phyloP scores from a whole-genome alignment of 805 yeast species.

The Isabelozyma rhagii region DNA sequence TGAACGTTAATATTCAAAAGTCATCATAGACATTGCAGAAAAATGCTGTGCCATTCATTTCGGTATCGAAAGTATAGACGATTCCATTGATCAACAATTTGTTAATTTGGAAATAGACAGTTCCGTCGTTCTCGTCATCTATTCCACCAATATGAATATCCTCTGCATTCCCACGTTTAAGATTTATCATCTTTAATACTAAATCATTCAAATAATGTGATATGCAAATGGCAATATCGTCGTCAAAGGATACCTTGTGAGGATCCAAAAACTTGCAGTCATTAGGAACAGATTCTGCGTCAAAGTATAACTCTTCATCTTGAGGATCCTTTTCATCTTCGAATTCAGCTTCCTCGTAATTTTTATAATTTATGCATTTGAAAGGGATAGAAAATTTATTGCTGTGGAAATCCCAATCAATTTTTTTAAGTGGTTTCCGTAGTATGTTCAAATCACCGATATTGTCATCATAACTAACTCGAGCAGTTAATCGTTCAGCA shows the following conservation, averaged over 20 bases:
- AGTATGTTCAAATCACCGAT: conserved; percentile 9
- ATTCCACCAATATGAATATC: conserved; percentile 19
- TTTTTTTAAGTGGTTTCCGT: conserved; percentile 16
- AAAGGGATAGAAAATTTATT: conserved; percentile 23
- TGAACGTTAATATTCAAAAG: background rate
- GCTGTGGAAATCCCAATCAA: conserved; percentile 33
- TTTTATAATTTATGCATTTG: conserved; percentile 30
- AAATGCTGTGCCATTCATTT: conserved; percentile 38
- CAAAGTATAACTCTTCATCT: conserved; percentile 11
- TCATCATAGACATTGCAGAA: conserved; percentile 24
- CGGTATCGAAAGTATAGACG: conserved; percentile 31
- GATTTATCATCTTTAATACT: conserved; percentile 26
- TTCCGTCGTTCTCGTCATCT: conserved; percentile 33
- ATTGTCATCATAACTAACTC: conserved; percentile 18
- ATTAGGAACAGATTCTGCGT: conserved; percentile 1
- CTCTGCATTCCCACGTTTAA: conserved; percentile 43
- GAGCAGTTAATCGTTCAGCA: conserved; percentile 39
- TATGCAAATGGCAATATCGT: conserved; percentile 16
- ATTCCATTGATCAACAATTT: conserved; percentile 32
- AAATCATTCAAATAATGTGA: conserved; percentile 34
- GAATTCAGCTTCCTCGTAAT: conserved; percentile 34
- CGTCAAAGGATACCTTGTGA: conserved; percentile 7
- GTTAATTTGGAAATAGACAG: conserved; percentile 19
- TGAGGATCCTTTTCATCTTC: conserved; percentile 7
- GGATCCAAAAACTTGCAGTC: conserved; percentile 5